phyloP scores from a whole-genome alignment of 2,329 filamentous ascomycete genomes.

The Talaromyces funiculosus region DNA sequence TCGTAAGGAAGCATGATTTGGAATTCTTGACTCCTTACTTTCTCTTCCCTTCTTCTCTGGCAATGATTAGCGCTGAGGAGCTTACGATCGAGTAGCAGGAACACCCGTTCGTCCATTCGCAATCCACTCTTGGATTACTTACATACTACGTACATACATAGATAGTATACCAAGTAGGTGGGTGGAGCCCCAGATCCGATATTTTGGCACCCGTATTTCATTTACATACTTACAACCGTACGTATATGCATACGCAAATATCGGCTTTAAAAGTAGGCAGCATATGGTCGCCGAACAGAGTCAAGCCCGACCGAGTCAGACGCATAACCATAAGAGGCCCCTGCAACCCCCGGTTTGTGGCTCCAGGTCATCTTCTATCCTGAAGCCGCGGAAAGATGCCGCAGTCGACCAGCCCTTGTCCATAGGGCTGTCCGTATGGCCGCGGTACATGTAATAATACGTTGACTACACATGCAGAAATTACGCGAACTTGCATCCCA shows the following conservation, averaged over 20 bases:
- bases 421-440: not conserved
- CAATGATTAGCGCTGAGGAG: not conserved
- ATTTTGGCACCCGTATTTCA: not conserved
- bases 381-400: too few species aligned
- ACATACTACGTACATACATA: too few species aligned
- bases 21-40: not conserved
- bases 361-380: too few species aligned
- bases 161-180: not conserved
- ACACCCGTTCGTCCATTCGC: not conserved
- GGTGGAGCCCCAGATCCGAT: not conserved
- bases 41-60: not conserved
- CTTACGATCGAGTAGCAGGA: not conserved
- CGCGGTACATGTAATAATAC: not conserved
- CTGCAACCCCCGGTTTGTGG: too few species aligned
- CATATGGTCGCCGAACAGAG: conserved; percentile 1
- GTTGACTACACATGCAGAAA: not conserved
- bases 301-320: not conserved
- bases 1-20: not conserved
- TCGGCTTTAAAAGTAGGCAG: too few species aligned
- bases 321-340: not conserved
- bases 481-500: not conserved
- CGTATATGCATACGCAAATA: not conserved
- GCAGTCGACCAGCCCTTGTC: too few species aligned
- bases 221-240: too few species aligned
- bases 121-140: not conserved